Evolutionary conservation across 345 rosid species (phyloP), one percentile per base, ranked within the genome.

Genomic region (Rubroshorea leprosula): DNA sequence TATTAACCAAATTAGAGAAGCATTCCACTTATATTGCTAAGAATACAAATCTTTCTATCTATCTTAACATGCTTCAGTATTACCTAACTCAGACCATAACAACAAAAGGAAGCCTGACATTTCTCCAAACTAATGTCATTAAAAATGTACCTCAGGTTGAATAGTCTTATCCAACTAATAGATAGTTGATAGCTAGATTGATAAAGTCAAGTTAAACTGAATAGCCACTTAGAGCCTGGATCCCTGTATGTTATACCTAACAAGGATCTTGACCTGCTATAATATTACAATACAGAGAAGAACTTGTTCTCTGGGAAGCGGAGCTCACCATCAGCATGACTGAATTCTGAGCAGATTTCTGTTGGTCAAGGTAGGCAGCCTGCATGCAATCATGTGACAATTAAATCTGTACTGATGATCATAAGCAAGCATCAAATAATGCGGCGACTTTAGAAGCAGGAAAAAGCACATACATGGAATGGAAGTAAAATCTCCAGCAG

Each of bases 401-500:
- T 27, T 45, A 27, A 48, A 67, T 23, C 22, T 29, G 41, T 35
- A 35, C 29, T 23, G 59, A 55, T 27, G 14, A 41, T 18, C 11
- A 18, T 26, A 23, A 35, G 13, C 12, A 31, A 23, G 35, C 51
- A 56, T 52, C 6, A 13, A 46, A 55, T 47, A 17, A 51, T 10
- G 20, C 11, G 57, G 63, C 22, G 51, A 60, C 29, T 31, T 2
- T 29, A 20, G 61, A 66, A 43, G 54, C 14, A 15, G 58, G 62
- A 46, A 67, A n/a, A 59, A 51, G 27, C 59, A 51, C 70, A 35
- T 58, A 89, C 99, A 73, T 93, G 97, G 67, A 85, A 79, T 13
- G 99, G 97, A 62, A 93, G 82, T 43, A 93, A 72, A 46, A 79
- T 41, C 55, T 82, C 76, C 63, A 93, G 85, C 50, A 93, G 84